Evolutionary conservation across 169 alveolate genomes (phyloP), one percentile per base, ranked within the genome.

Genomic region (Eimeria praecox): DNA sequence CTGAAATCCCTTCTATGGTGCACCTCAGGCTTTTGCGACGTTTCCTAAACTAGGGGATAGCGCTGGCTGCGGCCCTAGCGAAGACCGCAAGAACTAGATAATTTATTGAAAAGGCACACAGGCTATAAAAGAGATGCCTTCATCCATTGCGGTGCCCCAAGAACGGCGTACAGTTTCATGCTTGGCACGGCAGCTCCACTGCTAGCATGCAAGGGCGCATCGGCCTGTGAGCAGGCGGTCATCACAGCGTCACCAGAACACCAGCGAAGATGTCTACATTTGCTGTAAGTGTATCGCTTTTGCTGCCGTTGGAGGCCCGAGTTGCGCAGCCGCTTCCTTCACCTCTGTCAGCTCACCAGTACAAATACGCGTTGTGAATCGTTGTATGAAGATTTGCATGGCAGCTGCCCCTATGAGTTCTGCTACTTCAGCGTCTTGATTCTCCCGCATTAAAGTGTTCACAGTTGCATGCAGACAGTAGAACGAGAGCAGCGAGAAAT

Each of bases 231-330:
- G 27, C 33, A 33, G 1, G 38, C 52, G 30, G 20, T 66, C 77
- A 66, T 66, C 20, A 66, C 20, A 33, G 18, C 52, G 52, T 71
- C 40, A 20, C 3, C 4, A 56, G 69, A 8, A 12, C 18, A 62
- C 12, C 8, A 2, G 62, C 16, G 62, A 87, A 87, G 93, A 87
- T 87, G 93, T 87, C 93, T 20, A 87, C 93, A 27, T 87, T 87
- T 40, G 93, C 93, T 64, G 93, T 27, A 87, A 87, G 93, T 40
- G 1, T 2, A 3, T 24, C 46, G 42, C 82, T 56, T 30, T 62
- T 38, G 77, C 30, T 52, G 3, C n/a, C 14, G 20, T 46, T 4
- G 56, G 5, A 1, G 49, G 40, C 40, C 38, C 24, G 42, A 27
- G 69, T 9, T 12, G 44, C 27, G 27, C 40, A 44, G 66, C 38